Conservation (phyloP, 2,329 filamentous ascomycete genomes). For the Beauveria sp. region DNA sequence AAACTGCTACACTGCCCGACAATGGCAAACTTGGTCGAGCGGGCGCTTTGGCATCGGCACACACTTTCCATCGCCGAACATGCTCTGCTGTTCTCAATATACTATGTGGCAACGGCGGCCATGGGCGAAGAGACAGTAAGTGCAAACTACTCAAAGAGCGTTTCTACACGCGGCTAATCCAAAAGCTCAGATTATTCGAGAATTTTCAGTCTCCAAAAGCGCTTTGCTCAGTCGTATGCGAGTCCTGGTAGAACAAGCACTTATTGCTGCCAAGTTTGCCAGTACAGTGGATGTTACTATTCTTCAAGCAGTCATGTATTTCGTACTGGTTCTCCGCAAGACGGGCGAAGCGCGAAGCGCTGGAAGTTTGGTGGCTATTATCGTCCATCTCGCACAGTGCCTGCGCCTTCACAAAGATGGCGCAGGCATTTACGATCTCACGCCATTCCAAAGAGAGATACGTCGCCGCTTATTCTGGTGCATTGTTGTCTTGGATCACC, state of each 20-base stretch:
- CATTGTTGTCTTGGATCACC: constrained; percentile 46
- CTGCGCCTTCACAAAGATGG: constrained; percentile 7
- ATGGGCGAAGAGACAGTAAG: background rate
- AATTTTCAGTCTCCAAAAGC: background rate
- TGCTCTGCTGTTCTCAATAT: constrained; percentile 1
- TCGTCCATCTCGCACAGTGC: background rate
- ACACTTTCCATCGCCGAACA: background rate
- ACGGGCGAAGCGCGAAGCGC: constrained; percentile 1
- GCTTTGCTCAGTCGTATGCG: constrained; percentile 6
- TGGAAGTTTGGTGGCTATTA: background rate
- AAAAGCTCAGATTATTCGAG: background rate
- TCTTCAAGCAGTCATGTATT: background rate
- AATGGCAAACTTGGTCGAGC: background rate
- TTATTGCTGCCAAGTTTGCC: constrained; percentile 8
- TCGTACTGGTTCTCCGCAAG: constrained; percentile 2
- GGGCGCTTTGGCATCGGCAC: background rate
- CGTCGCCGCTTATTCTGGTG: constrained; percentile 53
- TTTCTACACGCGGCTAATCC: background rate
- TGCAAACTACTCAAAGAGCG: too few relatives aligned
- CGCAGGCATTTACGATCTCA: background rate
- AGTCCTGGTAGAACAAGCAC: constrained; percentile 5
- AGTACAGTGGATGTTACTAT: background rate
- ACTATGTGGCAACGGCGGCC: background rate
- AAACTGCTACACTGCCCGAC: background rate
- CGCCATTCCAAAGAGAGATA: constrained; percentile 47